Percentiles rank a stretch among this genome's conserved stretches.
Conservation (phyloP, 1,284 basidiomycete species). For the Ceratobasidium sp. region DNA sequence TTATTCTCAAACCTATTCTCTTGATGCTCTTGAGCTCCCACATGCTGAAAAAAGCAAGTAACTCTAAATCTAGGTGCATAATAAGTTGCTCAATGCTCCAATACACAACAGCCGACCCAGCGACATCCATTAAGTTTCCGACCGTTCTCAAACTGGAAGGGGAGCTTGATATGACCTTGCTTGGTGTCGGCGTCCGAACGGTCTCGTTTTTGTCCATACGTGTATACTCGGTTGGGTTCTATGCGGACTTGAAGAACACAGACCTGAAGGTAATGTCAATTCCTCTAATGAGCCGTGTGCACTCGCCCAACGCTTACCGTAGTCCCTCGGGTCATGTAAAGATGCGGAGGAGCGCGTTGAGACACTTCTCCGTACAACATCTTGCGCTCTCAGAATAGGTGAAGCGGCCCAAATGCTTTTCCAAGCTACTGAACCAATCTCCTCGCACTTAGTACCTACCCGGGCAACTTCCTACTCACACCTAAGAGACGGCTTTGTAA, state of each 20-base stretch:
- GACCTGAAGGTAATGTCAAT: constrained; percentile 61
- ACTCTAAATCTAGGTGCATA: background rate
- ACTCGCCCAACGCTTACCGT: background rate
- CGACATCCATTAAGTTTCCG: constrained; percentile 77
- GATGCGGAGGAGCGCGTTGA: constrained; percentile 74
- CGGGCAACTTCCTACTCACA: constrained; percentile 83
- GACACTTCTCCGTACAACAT: constrained; percentile 70
- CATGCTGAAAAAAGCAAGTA: constrained; percentile 30
- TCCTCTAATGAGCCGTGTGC: background rate
- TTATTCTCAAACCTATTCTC: constrained; percentile 13
- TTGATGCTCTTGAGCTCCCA: constrained; percentile 13
- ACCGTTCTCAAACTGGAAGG: constrained; percentile 66
- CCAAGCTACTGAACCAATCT: background rate
- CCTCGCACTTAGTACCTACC: constrained; percentile 70
- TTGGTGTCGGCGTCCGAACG: constrained; percentile 84
- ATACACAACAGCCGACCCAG: constrained; percentile 67
- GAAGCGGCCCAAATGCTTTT: constrained; percentile 45
- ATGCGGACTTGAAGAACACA: constrained; percentile 76
- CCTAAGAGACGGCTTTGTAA: constrained; percentile 85
- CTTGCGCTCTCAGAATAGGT: constrained; percentile 82
- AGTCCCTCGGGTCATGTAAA: constrained; percentile 30
- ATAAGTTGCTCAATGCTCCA: background rate
- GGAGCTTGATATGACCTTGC: constrained; percentile 69
- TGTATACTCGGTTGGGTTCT: constrained; percentile 88
- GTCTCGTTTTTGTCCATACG: constrained; percentile 83